Evolutionary conservation across 1,284 basidiomycete species (phyloP), one percentile per base, ranked within the genome.

Genomic region (Stygiomarasmius scandens): DNA sequence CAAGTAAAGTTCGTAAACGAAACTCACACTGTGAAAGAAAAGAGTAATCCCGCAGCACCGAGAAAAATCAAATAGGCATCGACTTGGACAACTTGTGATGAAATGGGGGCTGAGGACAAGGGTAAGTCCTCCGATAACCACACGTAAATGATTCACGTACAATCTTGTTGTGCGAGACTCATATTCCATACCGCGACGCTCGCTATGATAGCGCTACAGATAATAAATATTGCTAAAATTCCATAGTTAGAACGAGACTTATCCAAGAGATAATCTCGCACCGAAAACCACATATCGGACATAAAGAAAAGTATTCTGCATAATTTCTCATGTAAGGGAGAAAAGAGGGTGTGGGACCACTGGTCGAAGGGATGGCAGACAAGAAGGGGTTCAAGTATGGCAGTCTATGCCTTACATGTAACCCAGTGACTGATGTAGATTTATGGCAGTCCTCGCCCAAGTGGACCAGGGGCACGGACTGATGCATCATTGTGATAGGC

Each of bases 131-230:
- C 32, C 29, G 52, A 46, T 43, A 46, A 34, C 55, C n/a, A 43
- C 29, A 25, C 53, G 36, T 53, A 46, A 54, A n/a, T n/a, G n/a
- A n/a, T n/a, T n/a, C n/a, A 32, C 29, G 29, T 32, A 32, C 29
- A 32, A 6, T 46, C 44, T 22, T 22, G 54, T 61, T 74, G 69
- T 24, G 77, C 69, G 63, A 88, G 73, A 63, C 79, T 80, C 34
- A 84, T 66, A 71, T 90, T 89, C 88, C 88, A 90, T 29, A 85
- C 85, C 56, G 86, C 83, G 29, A 85, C 77, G 63, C 83, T 86
- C 62, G 83, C 82, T 60, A 84, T 77, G 63, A 89, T 76, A 49
- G 87, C 84, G 74, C 82, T 87, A 71, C 81, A 88, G 61, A 84
- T 67, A 62, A 86, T 77, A 68, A 89, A 84, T 54, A 85, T 61